Base-by-base conservation (phyloP, 441 rosid species). In the Aleurites moluccanus region DNA sequence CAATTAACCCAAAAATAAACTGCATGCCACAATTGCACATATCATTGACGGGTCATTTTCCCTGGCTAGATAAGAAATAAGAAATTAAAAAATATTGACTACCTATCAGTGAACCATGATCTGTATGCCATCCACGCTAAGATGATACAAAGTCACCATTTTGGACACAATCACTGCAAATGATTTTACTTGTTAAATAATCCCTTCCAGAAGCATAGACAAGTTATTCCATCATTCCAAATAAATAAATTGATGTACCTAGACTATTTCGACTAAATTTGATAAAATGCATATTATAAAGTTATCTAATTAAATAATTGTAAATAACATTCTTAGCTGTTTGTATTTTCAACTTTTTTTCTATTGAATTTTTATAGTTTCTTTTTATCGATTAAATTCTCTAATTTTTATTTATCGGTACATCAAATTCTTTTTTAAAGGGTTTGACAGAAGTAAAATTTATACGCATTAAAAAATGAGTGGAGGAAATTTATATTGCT, bases 111-210 rank as follows among this genome's bases (percentile, higher is more conserved):
- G 96, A 95, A 69, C 93, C 97, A 67, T 92, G 92, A 86, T 95
- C 99, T 27, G 96, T 91, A 74, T 95, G 99, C 98, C 98, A 95
- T 67, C 99, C 99, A 67, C 98, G 92, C 99, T 98, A 95, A 80
- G 95, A 89, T 38, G 98, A 93, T 77, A 84, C 82, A 56, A 89
- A 83, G 64, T 85, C 90, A 30, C 74, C 79, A 80, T 82, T 84
- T 82, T 79, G 84, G 13, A 27, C 73, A 76, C 21, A 23, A 62
- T 86, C 75, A 72, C 98, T 91, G 92, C 76, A 85, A 9, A 63
- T 66, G 38, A 73, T 40, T 23, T 50, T 40, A 65, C 60, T 56
- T 21, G 76, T 80, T 71, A 76, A 59, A 73, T 44, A 45, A 57
- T 66, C 55, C 68, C 50, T 66, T 78, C 57, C 16, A 45, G 69